phyloP scores from a whole-genome alignment of 495 filamentous ascomycete genomes.

The Sabuloglossum arenarium region DNA sequence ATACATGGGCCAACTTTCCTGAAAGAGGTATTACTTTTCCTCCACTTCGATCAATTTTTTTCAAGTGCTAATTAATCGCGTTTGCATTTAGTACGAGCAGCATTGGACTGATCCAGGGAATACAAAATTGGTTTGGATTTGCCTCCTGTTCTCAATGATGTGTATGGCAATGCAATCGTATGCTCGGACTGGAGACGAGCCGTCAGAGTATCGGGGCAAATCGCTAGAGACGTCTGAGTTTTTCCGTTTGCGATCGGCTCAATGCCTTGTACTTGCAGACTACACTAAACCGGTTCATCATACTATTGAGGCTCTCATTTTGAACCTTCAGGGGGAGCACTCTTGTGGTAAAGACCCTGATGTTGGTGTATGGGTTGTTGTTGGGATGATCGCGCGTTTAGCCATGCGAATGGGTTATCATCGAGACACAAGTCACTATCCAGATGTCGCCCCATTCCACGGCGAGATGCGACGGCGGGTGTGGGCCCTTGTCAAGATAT shows the following conservation, averaged over 20 bases:
- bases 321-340: slow-evolving; percentile 70
- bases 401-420: slow-evolving; percentile 95
- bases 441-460: slow-evolving; percentile 65
- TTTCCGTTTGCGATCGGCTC: slow-evolving; percentile 64
- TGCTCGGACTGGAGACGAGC: slow-evolving; percentile 73
- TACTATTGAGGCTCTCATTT: slow-evolving; percentile 74
- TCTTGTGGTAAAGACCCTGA: slow-evolving; percentile 62
- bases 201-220: slow-evolving; percentile 54
- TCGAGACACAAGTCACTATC: slow-evolving; percentile 68
- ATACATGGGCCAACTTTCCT: slow-evolving; percentile 78
- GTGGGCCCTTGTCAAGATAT: slow-evolving; percentile 66
- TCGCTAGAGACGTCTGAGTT: slow-evolving; percentile 56
- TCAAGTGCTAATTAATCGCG: background rate
- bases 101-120: slow-evolving; percentile 75
- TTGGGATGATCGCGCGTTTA: slow-evolving; percentile 60
- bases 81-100: slow-evolving; percentile 39
- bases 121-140: slow-evolving; percentile 74
- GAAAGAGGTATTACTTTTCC: slow-evolving; percentile 24
- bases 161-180: slow-evolving; percentile 84
- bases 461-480: slow-evolving; percentile 80
- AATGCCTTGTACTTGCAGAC: slow-evolving; percentile 72
- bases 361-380: slow-evolving; percentile 59
- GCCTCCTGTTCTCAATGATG: slow-evolving; percentile 70
- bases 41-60: background rate
- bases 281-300: slow-evolving; percentile 72